Base-by-base conservation (phyloP, 352 stramenopile genomes). In the Aphanomyces cochlioides region DNA sequence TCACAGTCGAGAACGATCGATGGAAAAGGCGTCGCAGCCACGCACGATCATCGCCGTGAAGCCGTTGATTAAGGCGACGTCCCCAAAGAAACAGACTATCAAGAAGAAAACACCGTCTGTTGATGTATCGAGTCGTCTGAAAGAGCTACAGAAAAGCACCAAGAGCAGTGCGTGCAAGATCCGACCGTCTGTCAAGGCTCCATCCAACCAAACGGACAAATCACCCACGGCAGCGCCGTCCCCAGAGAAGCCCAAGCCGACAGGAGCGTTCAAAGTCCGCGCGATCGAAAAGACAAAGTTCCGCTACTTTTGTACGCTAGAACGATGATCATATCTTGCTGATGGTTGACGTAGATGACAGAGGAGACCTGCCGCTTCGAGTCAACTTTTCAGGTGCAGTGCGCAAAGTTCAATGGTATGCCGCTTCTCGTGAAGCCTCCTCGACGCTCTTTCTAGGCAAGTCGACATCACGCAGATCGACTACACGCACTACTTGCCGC, bases 401-500 rank as follows among this genome's bases (percentile, higher is more conserved):
- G 21, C 82, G 85, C 56, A 93, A 91, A 75, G 60, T 74, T 12
- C 69, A 74, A 53, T 74, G 69, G 69, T 70, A 40, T 45, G 59
- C 43, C 4, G 38, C 17, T 12, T 50, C 43, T 28, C 28, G 28
- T 28, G 2, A 28, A 28, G 28, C 28, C 43, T 50, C 43, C 1
- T 50, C 1, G 43, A 13, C 21, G 53, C 10, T 28, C 13, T 17
- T 43, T 13, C 10, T 70, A 70, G 64, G 64, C 69, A 74, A 74
- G 69, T 74, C 21, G 74, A 84, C 50, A 74, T 93, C 39, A 75
- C 77, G 50, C 77, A 76, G 57, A 74, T 96, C 53, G 89, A 96
- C 77, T 96, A 92, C 66, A 58, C 75, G 43, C 90, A 90, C 68
- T 90, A 96, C 73, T 83, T 98, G 15, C 92, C 92, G 38, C 76